Conservation (phyloP, 2,329 filamentous ascomycete genomes). For the Xylaria sp. region DNA sequence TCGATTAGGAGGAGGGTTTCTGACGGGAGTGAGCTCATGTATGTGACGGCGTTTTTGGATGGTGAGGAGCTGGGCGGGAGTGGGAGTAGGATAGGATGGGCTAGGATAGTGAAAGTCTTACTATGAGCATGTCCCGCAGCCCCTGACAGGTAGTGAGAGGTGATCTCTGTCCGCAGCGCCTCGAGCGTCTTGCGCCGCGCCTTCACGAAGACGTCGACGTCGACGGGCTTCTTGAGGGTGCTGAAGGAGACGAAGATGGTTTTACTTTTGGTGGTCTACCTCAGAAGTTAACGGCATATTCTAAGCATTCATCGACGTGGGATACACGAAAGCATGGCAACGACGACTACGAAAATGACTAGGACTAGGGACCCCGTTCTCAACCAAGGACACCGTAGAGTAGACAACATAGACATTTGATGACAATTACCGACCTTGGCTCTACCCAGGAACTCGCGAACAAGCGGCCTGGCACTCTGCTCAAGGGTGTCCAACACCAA, state of each 20-base stretch:
- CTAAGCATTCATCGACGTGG: not conserved
- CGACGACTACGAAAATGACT: not conserved
- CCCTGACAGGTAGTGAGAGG: slow-evolving; percentile 52
- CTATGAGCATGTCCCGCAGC: slow-evolving; percentile 44
- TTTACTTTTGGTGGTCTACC: slow-evolving; percentile 64
- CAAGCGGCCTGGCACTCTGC: slow-evolving; percentile 71
- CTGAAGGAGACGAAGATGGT: slow-evolving; percentile 79
- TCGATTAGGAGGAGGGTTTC: slow-evolving; percentile 79
- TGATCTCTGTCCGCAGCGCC: slow-evolving; percentile 62
- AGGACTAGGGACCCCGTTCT: not conserved
- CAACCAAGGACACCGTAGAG: not conserved
- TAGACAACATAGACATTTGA: not conserved
- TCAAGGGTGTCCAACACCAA: slow-evolving; percentile 83
- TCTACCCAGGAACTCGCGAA: slow-evolving; percentile 74
- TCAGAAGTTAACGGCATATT: slow-evolving; percentile 4
- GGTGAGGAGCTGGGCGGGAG: not conserved
- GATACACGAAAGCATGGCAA: not conserved
- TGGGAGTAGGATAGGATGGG: slow-evolving; percentile 11
- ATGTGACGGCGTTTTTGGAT: not conserved
- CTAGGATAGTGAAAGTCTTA: slow-evolving; percentile 36
- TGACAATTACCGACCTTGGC: slow-evolving; percentile 61
- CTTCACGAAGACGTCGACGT: slow-evolving; percentile 69
- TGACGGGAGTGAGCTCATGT: slow-evolving; percentile 40
- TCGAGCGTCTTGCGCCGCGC: slow-evolving; percentile 62
- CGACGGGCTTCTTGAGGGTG: slow-evolving; percentile 65